Evolutionary conservation across 2,329 filamentous ascomycete genomes (phyloP).

Genomic region (Neurospora sp.): DNA sequence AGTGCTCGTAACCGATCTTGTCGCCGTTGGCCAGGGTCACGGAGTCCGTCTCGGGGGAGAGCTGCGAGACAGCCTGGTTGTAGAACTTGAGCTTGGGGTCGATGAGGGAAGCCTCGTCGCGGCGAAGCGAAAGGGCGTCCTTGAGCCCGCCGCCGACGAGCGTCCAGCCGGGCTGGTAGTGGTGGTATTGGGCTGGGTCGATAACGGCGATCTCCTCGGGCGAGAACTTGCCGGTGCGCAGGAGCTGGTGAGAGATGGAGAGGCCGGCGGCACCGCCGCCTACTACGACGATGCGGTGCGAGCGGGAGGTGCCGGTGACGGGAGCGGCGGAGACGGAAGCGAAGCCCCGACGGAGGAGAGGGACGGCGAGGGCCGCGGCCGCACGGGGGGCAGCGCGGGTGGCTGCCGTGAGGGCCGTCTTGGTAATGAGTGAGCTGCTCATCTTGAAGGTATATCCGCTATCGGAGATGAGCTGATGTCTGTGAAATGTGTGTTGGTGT

Average conservation of each 20-base stretch:
- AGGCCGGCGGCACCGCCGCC: constrained; percentile 59
- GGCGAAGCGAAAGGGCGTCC: constrained; percentile 46
- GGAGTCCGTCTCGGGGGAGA: constrained; percentile 46
- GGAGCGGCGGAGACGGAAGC: constrained; percentile 5
- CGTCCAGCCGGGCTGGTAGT: constrained; percentile 64
- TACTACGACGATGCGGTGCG: constrained; percentile 58
- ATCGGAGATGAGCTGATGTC: not conserved
- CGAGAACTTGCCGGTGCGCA: constrained; percentile 45
- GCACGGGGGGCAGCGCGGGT: not conserved
- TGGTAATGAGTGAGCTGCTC: constrained; percentile 6
- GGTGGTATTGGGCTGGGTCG: constrained; percentile 52
- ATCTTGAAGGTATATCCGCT: constrained; percentile 3
- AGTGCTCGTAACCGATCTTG: constrained; percentile 51
- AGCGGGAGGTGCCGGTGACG: constrained; percentile 1
- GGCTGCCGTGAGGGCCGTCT: not conserved
- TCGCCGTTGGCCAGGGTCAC: constrained; percentile 46
- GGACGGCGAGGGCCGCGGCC: not conserved
- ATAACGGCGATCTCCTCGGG: constrained; percentile 54
- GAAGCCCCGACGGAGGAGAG: constrained; percentile 1
- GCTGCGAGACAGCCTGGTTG: constrained; percentile 36
- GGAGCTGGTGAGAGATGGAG: constrained; percentile 57
- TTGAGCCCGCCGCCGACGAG: constrained; percentile 59
- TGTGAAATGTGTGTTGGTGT: not conserved
- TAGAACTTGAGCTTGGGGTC: constrained; percentile 55
- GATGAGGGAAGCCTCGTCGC: constrained; percentile 40